A percentile compares a stretch with the other conserved stretches of the same genome.
Conservation (phyloP, 345 rosid genomes). For the Brassica juncea region DNA sequence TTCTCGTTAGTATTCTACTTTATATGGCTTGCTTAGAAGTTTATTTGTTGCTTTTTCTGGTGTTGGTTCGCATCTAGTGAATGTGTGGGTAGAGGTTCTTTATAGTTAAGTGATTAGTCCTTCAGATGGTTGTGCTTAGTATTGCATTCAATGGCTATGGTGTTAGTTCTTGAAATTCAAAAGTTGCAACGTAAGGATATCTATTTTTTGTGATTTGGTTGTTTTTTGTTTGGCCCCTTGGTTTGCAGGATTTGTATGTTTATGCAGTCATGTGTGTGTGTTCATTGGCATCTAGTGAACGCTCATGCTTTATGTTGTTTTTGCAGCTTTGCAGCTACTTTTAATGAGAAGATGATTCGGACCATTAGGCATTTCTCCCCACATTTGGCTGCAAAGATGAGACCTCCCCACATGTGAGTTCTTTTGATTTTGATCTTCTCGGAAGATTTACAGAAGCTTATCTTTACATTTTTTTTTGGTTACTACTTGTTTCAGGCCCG, state of each 20-base stretch:
- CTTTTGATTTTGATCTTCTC: background rate
- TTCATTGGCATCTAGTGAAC: background rate
- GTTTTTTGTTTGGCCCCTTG: background rate
- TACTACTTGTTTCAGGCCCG: slow-evolving; percentile 36
- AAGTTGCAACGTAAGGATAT: background rate
- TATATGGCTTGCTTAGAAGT: background rate
- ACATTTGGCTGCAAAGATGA: slow-evolving; percentile 95
- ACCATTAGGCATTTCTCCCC: slow-evolving; percentile 89
- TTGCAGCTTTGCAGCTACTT: slow-evolving; percentile 87
- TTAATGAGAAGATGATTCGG: slow-evolving; percentile 81
- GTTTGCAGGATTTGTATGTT: background rate
- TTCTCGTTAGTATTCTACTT: background rate
- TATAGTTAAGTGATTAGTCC: background rate
- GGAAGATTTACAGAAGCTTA: background rate
- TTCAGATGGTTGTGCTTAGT: background rate
- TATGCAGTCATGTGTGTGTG: background rate
- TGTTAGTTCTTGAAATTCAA: background rate
- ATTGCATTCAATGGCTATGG: background rate
- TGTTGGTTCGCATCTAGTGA: background rate
- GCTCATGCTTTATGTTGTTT: background rate
- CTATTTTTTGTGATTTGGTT: background rate
- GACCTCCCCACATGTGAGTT: slow-evolving; percentile 86
- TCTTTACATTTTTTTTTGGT: background rate
- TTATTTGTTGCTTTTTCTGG: background rate
- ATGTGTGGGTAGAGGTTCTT: background rate